A percentile compares a stretch with the other conserved stretches of the same genome.
phyloP scores from a whole-genome alignment of 2,329 filamentous ascomycete genomes.

The Cytospora chrysosperma region DNA sequence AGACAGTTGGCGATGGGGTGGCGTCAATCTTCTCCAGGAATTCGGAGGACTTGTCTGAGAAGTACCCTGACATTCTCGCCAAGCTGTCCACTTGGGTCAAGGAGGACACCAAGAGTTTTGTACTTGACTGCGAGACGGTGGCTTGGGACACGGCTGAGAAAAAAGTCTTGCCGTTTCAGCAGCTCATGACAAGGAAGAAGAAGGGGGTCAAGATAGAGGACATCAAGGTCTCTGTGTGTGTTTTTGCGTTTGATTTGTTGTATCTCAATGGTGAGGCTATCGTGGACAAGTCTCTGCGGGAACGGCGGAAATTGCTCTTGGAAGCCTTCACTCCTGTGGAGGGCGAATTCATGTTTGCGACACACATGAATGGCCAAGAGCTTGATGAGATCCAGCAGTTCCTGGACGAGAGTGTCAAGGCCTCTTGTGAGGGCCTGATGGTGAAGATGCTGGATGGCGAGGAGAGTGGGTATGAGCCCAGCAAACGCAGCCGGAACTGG shows the following conservation, averaged over 20 bases:
- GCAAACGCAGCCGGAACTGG: conserved; percentile 96
- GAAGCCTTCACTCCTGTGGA: conserved; percentile 73
- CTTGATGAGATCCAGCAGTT: conserved; percentile 91
- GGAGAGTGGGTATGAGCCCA: conserved; percentile 94
- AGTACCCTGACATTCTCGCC: conserved; percentile 91
- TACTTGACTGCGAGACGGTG: conserved; percentile 97
- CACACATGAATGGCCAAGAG: conserved; percentile 81
- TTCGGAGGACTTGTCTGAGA: conserved; percentile 94
- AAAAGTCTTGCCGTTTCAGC: conserved; percentile 95
- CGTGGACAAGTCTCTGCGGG: conserved; percentile 82
- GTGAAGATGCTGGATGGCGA: conserved; percentile 97
- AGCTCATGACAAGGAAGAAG: conserved; percentile 95
- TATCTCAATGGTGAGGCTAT: conserved; percentile 90
- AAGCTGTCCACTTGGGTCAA: conserved; percentile 91
- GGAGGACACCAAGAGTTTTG: conserved; percentile 85
- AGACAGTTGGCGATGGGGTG: conserved; percentile 69
- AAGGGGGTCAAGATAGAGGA: conserved; percentile 97
- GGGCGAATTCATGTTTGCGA: conserved; percentile 89
- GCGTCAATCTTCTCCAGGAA: conserved; percentile 96
- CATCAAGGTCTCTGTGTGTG: conserved; percentile 93
- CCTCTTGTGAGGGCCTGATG: conserved; percentile 96
- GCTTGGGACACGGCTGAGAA: conserved; percentile 95
- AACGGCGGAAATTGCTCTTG: conserved; percentile 74
- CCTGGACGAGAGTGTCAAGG: conserved; percentile 91
- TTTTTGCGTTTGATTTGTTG: conserved; percentile 93